Base-by-base conservation (phyloP, 495 filamentous ascomycete genomes). In the Xylaria cubensis region DNA sequence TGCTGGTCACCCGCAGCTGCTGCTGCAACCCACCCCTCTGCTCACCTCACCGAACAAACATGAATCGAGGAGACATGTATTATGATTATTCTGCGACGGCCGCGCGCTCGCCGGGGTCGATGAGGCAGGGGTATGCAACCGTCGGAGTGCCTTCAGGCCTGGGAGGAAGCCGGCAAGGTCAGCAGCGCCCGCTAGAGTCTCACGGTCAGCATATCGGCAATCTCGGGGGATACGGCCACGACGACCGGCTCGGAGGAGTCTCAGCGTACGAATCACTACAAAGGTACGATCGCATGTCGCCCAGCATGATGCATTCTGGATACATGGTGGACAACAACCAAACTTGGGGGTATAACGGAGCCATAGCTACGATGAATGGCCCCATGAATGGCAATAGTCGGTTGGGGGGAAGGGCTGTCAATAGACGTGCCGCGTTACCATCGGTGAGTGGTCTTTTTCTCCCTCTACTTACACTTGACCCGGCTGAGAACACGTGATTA, bases 121-220 rank as follows among this genome's bases (percentile, higher is more conserved):
- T 82, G 46, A 78, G 83, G 61, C 84, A 83, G 44, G 83, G 82
- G 51, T 88, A 85, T 76, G 82, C 81, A 69, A 88, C 86, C 64
- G 87, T 79, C 39, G 77, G 77, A 63, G 63, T 79, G 46, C 74
- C 89, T 50, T 87, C 90, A 74, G 89, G 89, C 44, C 85, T 94
- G 53, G 89, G 82, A 39, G 91, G 75, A 87, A 92, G 79, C 81
- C 92, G 74, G 90, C 90, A 74, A 83, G 90, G 76, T 87, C 93
- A 85, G 73, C 26, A 32, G 39, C 81, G 82, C 21, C 82, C 80
- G 44, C 77, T 86, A 67, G 83, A 85, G 12, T 74, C 78, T 59
- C 71, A 80, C 34, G 74, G 75, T 64, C 84, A 82, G 68, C 76
- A 82, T 34, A 71, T 82, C 41, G 73, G 74, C 24, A 61, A 61